These are phyloP conservation scores for Trichocladium antarcticum DNA, from an alignment of 495 filamentous ascomycete genomes.

Conservation along the genomic window DNA sequence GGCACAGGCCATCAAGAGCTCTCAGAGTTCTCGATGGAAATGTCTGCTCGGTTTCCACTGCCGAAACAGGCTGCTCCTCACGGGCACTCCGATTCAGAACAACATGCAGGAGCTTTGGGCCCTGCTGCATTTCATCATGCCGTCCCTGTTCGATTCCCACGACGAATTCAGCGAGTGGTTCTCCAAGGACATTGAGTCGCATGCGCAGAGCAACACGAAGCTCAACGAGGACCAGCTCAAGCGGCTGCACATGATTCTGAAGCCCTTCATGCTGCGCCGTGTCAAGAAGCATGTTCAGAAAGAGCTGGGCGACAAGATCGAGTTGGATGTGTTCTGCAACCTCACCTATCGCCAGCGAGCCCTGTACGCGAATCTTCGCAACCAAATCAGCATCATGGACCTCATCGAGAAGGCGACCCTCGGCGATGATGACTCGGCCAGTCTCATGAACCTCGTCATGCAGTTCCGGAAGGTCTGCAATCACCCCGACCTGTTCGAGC, in stretches of 20 bases:
- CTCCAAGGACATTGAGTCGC: conserved; percentile 97
- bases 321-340: conserved; percentile 91
- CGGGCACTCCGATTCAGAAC: conserved; percentile 97
- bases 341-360: conserved; percentile 96
- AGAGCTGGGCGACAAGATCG: conserved; percentile 96
- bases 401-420: conserved; percentile 93
- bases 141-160: conserved; percentile 92
- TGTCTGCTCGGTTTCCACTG: conserved; percentile 86
- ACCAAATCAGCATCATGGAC: conserved; percentile 97
- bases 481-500: conserved; percentile 92
- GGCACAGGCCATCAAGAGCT: conserved; percentile 98
- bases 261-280: conserved; percentile 98
- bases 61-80: conserved; percentile 86
- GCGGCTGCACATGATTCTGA: conserved; percentile 96
- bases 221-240: conserved; percentile 95
- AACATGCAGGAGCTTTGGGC: conserved; percentile 99
- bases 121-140: conserved; percentile 98
- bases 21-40: conserved; percentile 93
- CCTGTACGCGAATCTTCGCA: conserved; percentile 78
- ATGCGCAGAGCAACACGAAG: conserved; percentile 96
- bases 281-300: conserved; percentile 99
- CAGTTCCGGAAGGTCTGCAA: conserved; percentile 99
- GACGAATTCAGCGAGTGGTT: conserved; percentile 99
- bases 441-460: conserved; percentile 98
- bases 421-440: conserved; percentile 91